These are phyloP conservation scores for Picea mariana DNA, from an alignment of 83 land plant species.

Conservation along the genomic window DNA sequence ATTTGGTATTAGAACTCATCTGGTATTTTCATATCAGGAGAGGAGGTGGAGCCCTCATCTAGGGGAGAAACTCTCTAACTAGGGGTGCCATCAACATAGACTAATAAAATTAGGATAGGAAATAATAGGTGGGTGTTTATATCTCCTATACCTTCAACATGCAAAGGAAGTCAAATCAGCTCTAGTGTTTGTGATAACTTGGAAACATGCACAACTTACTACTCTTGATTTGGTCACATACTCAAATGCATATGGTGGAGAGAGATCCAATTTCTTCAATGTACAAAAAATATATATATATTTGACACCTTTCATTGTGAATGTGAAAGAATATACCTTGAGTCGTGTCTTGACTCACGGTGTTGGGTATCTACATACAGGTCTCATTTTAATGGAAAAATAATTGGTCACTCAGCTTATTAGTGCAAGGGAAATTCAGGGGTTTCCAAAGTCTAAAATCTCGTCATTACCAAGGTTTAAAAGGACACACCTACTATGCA, in stretches of 20 bases:
- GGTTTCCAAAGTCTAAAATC: no score
- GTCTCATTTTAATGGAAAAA: conserved; percentile 31
- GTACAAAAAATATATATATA: conserved; percentile 28
- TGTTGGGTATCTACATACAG: conserved; percentile 43
- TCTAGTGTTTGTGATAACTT: conserved; percentile 43
- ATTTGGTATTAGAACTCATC: no score
- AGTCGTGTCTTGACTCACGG: conserved; percentile 34
- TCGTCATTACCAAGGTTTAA: no score
- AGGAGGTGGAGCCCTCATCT: no score
- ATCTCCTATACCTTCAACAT: no score
- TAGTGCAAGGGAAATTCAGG: conserved; percentile 44
- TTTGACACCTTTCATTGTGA: conserved; percentile 28
- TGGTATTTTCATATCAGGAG: no score
- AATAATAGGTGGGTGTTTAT: no score
- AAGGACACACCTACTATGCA: no score
- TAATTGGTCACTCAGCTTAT: conserved; percentile 31
- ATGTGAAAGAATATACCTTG: conserved; percentile 34
- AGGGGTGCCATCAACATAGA: no score
- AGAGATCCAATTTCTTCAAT: conserved; percentile 3
- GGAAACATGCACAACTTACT: conserved; percentile 42
- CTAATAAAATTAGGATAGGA: no score
- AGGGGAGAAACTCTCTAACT: no score
- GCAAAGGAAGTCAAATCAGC: conserved; percentile 31
- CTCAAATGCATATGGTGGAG: conserved; percentile 33
- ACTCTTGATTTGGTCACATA: conserved; percentile 47